These are phyloP conservation scores for Chaetomium strumarium DNA, from an alignment of 2,329 filamentous ascomycete species.

Conservation along the genomic window DNA sequence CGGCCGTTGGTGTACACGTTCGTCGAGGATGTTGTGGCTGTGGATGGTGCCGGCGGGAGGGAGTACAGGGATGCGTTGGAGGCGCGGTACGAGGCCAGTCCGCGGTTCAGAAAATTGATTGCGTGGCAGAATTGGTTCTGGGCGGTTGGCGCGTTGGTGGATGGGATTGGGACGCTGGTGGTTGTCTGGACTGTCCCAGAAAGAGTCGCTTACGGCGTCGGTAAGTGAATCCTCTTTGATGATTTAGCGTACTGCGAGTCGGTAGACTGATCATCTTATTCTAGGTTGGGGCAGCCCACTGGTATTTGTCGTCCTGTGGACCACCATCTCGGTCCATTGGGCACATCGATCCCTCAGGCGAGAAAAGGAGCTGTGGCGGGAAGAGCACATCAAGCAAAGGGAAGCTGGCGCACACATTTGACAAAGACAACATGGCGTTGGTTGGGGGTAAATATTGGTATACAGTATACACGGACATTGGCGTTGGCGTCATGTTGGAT, in stretches of 20 bases:
- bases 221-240: slow-evolving; percentile 23
- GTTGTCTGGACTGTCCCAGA: slow-evolving; percentile 44
- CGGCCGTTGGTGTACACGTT: slow-evolving; percentile 58
- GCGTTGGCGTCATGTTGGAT: not conserved
- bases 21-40: slow-evolving; percentile 61
- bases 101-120: slow-evolving; percentile 48
- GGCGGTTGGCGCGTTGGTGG: slow-evolving; percentile 45
- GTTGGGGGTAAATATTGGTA: too few species aligned
- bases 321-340: slow-evolving; percentile 19
- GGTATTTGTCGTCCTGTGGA: slow-evolving; percentile 21
- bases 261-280: not conserved
- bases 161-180: slow-evolving; percentile 40
- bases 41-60: slow-evolving; percentile 56
- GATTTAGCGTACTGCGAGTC: not conserved
- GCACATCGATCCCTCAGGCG: slow-evolving; percentile 16
- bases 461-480: too few species aligned
- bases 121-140: slow-evolving; percentile 52
- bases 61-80: slow-evolving; percentile 46
- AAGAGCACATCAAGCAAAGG: slow-evolving; percentile 9
- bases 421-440: not conserved
- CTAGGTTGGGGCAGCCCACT: slow-evolving; percentile 25
- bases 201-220: slow-evolving; percentile 41
- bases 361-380: slow-evolving; percentile 25
- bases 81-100: slow-evolving; percentile 47
- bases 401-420: slow-evolving; percentile 1